Conservation (phyloP, 257 asterid species). For the Gentiana straminea region DNA sequence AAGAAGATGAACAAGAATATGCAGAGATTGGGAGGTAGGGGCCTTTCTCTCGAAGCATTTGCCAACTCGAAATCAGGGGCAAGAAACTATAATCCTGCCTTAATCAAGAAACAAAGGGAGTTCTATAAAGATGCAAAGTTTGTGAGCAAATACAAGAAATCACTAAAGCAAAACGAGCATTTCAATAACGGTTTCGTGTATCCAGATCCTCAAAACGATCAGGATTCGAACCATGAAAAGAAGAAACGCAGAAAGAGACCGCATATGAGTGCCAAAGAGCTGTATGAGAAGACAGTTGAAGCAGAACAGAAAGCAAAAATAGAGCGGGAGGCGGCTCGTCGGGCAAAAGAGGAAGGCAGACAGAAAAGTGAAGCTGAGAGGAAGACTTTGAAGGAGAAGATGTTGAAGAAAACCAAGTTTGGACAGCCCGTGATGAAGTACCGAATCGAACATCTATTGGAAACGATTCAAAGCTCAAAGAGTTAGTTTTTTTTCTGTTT, state of each 20-base stretch:
- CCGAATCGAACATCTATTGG: conserved; percentile 84
- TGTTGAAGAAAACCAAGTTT: conserved; percentile 76
- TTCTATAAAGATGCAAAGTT: conserved; percentile 78
- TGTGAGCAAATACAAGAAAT: conserved; percentile 53
- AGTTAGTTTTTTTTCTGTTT: conserved; percentile 8
- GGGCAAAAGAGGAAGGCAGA: conserved; percentile 45
- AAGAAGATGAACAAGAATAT: conserved; percentile 49
- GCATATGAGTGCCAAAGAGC: conserved; percentile 32
- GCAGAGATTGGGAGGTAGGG: conserved; percentile 85
- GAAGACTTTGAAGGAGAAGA: conserved; percentile 55
- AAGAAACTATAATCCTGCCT: conserved; percentile 53
- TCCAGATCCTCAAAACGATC: conserved; percentile 18
- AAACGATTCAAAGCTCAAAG: conserved; percentile 48
- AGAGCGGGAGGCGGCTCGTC: conserved; percentile 52
- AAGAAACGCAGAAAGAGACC: conserved; percentile 26
- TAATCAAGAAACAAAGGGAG: conserved; percentile 83
- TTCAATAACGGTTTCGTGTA: conserved; percentile 14
- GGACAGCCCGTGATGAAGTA: conserved; percentile 97
- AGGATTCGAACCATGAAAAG: conserved; percentile 11
- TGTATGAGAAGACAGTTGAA: conserved; percentile 49
- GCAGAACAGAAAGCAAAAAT: conserved; percentile 53
- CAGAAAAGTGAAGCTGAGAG: conserved; percentile 50
- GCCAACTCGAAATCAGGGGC: conserved; percentile 61
- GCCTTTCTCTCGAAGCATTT: conserved; percentile 75
- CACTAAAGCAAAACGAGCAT: conserved; percentile 38